These are phyloP conservation scores for Wallemia hederae DNA, from an alignment of 1,284 basidiomycete genomes.

Conservation along the genomic window DNA sequence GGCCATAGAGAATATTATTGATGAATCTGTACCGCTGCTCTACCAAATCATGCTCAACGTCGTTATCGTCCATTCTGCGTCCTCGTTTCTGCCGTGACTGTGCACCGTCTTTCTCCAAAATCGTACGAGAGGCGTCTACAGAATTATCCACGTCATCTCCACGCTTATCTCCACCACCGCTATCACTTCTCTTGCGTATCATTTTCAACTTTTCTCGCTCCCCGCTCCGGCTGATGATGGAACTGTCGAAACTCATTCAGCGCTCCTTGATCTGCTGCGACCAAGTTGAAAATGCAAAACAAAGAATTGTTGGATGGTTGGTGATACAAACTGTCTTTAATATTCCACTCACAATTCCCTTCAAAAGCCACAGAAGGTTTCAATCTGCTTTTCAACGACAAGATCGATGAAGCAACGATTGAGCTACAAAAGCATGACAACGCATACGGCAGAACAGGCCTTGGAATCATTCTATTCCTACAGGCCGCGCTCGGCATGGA, in stretches of 20 bases:
- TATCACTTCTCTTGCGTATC: too few species aligned
- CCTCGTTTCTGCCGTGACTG: too few species aligned
- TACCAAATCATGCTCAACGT: neutral
- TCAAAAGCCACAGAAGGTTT: neutral
- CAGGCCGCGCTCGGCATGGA: slow-evolving; percentile 54
- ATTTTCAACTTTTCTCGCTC: too few species aligned
- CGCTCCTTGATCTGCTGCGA: too few species aligned
- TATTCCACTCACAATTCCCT: neutral
- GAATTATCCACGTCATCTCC: too few species aligned
- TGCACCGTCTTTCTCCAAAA: too few species aligned
- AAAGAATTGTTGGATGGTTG: neutral
- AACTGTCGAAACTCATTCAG: too few species aligned
- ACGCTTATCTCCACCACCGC: too few species aligned
- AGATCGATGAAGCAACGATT: neutral
- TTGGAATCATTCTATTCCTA: slow-evolving; percentile 39
- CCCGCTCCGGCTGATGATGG: too few species aligned
- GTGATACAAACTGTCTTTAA: neutral
- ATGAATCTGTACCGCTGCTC: neutral
- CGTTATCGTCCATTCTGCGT: neutral
- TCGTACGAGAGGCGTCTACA: too few species aligned
- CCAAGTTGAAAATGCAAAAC: neutral
- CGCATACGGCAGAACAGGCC: slow-evolving; percentile 15
- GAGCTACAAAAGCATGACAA: neutral
- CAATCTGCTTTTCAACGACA: neutral
- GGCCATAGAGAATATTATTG: neutral